Percentiles rank a stretch among this genome's conserved stretches.
Evolutionary conservation across 2,329 filamentous ascomycete species (phyloP).

Genomic region (Berkeleyomyces rouxiae): DNA sequence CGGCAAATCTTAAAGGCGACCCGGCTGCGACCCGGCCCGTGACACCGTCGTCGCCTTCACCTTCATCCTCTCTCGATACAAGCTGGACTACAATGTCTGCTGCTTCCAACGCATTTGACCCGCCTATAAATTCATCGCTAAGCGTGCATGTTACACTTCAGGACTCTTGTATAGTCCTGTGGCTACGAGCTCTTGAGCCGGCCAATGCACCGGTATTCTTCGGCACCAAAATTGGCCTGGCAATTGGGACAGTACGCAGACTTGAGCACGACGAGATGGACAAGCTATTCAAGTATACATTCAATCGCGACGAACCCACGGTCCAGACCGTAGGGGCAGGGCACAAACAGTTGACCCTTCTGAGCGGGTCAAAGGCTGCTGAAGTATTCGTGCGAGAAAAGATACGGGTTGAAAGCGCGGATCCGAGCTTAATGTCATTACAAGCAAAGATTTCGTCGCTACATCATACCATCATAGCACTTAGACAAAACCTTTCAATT

Average conservation of each 20-base stretch:
- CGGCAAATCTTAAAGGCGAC: conserved; percentile 36
- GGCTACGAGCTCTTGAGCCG: conserved; percentile 52
- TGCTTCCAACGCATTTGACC: conserved; percentile 27
- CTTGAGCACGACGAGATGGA: conserved; percentile 69
- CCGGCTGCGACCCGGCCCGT: conserved; percentile 16
- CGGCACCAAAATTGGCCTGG: conserved; percentile 51
- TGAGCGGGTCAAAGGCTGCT: conserved; percentile 18
- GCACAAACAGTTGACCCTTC: conserved; percentile 10
- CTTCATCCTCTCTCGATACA: conserved; percentile 20
- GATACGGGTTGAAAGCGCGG: conserved; percentile 71
- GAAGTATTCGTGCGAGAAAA: conserved; percentile 83
- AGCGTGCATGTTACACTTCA: conserved; percentile 57
- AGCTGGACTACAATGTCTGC: conserved; percentile 30
- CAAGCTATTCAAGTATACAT: conserved; percentile 49
- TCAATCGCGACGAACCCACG: conserved; percentile 15
- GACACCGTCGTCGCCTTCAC: conserved; percentile 21
- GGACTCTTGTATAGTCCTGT: conserved; percentile 53
- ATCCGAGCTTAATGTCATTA: conserved; percentile 69
- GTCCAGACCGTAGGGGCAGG: background rate
- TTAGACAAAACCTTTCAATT: conserved; percentile 53
- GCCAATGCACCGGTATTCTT: conserved; percentile 44
- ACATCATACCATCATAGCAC: conserved; percentile 53
- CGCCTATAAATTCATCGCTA: conserved; percentile 39
- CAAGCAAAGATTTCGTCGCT: conserved; percentile 70
- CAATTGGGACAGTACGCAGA: conserved; percentile 45